A percentile compares a stretch with the other conserved stretches of the same genome.
These are phyloP conservation scores for Rhizopogon vesiculosus DNA, from an alignment of 768 basidiomycete species.

Conservation along the genomic window DNA sequence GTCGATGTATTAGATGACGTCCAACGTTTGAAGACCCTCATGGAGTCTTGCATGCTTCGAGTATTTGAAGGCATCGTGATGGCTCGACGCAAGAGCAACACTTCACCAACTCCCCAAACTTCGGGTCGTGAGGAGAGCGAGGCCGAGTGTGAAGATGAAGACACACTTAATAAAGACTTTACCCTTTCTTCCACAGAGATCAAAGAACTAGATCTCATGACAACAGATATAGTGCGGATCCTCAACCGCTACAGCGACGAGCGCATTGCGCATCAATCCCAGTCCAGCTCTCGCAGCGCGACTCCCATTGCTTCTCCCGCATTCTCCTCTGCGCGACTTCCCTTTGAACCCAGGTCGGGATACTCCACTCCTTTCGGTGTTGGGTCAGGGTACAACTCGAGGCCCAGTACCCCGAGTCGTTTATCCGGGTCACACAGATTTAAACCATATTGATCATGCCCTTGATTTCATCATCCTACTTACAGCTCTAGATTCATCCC, in stretches of 20 bases:
- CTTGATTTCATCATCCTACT: conserved; percentile 1
- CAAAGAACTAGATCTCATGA: conserved; percentile 70
- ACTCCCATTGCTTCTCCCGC: conserved; percentile 58
- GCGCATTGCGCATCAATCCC: conserved; percentile 50
- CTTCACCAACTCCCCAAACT: conserved; percentile 27
- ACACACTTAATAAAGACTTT: conserved; percentile 33
- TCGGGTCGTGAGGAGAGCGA: conserved; percentile 47
- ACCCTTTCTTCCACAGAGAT: conserved; percentile 66
- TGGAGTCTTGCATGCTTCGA: conserved; percentile 83
- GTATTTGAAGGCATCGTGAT: conserved; percentile 82
- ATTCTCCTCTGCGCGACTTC: conserved; percentile 31
- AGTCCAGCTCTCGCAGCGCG: conserved; percentile 58
- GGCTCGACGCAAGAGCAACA: conserved; percentile 27
- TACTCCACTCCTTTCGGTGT: conserved; percentile 50
- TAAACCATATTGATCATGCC: conserved; percentile 8
- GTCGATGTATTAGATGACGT: conserved; percentile 74
- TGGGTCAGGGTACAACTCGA: conserved; percentile 44
- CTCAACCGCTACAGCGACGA: conserved; percentile 71
- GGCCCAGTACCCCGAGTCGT: conserved; percentile 63
- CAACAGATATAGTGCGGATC: conserved; percentile 68
- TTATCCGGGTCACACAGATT: conserved; percentile 31
- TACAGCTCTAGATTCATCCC: conserved; percentile 8
- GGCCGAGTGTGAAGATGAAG: conserved; percentile 52
- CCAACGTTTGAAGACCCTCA: conserved; percentile 70
- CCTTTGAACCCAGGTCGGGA: conserved; percentile 46